Evolutionary conservation across 1,139 yeast species (phyloP), one percentile per base, ranked within the genome.

Genomic region (Geotrichum klebahnii): DNA sequence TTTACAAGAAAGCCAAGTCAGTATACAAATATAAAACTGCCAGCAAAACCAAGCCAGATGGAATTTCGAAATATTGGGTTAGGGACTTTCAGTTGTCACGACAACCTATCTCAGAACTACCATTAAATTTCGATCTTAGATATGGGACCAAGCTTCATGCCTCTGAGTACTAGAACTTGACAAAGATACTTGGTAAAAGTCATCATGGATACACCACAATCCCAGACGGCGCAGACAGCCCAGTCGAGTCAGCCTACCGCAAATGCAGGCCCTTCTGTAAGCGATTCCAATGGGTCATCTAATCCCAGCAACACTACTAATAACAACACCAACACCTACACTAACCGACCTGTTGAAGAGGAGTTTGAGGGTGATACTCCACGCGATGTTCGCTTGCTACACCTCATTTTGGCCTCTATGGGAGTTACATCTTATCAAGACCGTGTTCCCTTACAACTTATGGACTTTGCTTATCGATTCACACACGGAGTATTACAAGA

Each of bases 381-480:
- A 1, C 73, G 97, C 57, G 99, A 94, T 65, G 97, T 92, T 40
- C 77, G 97, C 55, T 76, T 94, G 56, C 72, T 92, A 51, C 97
- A 92, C 65, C 74, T 92, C 65, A 84, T 92, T 49, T 79, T 92
- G 61, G 97, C 97, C 14, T 85, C 97, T 0, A 95, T 92, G 71
- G 92, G 95, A 1, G 87, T 92, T 32, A 88, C 86, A 53, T 82
- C 86, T 55, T 92, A 90, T 67, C 96, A 92, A 64, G 97, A 90
- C 64, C 94, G 89, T 55, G 97, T 92, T 2, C 97, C 97, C 0
- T 70, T 92, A 36, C 97, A 90, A 66, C 74, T 92, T 56, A 87
- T 92, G 95, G 97, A 92, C 67, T 92, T 92, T 72, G 97, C 97
- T 12, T 87, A 87, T 67, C 59, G 94, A 59, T 92, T 92, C 71